Conservation (phyloP, 2,329 filamentous ascomycete species). For the Penicillium sp. region DNA sequence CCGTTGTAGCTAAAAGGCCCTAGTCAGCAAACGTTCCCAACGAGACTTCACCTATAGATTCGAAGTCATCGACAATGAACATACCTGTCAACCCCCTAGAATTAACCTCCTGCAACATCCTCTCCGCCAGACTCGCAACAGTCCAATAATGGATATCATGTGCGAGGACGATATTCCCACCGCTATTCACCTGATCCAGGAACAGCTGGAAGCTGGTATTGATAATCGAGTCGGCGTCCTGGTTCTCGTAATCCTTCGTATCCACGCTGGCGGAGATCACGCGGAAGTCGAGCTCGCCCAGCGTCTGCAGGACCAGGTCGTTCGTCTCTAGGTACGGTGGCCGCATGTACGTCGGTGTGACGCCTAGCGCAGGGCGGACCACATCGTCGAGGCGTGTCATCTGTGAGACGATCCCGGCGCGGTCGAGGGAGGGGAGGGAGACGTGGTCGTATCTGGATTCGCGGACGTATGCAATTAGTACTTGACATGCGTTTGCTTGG, state of each 20-base stretch:
- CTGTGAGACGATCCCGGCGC: conserved; percentile 38
- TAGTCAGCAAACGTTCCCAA: background rate
- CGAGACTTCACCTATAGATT: no score
- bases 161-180: conserved; percentile 38
- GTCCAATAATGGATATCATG: conserved; percentile 46
- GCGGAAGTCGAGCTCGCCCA: conserved; percentile 51
- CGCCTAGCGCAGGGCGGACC: conserved; percentile 46
- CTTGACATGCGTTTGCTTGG: no score
- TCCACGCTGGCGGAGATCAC: conserved; percentile 49
- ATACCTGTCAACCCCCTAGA: conserved; percentile 46
- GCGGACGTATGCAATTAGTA: background rate
- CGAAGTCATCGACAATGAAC: conserved; percentile 10
- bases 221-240: conserved; percentile 32
- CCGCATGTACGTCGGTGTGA: conserved; percentile 54
- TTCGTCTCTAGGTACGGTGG: conserved; percentile 49
- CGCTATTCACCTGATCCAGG: conserved; percentile 32
- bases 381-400: conserved; percentile 49
- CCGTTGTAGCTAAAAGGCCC: conserved; percentile 50
- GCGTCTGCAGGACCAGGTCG: conserved; percentile 34
- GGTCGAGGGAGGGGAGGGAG: conserved; percentile 40
- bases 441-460: conserved; percentile 44
- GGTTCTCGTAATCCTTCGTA: conserved; percentile 48
- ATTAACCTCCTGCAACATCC: conserved; percentile 43
- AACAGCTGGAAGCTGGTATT: conserved; percentile 38
- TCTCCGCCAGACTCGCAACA: conserved; percentile 34